Percentiles rank a stretch among this genome's conserved stretches.
These are phyloP conservation scores for Nannizziopsis arthrosporioides DNA, from an alignment of 2,329 filamentous ascomycete genomes.

Conservation along the genomic window DNA sequence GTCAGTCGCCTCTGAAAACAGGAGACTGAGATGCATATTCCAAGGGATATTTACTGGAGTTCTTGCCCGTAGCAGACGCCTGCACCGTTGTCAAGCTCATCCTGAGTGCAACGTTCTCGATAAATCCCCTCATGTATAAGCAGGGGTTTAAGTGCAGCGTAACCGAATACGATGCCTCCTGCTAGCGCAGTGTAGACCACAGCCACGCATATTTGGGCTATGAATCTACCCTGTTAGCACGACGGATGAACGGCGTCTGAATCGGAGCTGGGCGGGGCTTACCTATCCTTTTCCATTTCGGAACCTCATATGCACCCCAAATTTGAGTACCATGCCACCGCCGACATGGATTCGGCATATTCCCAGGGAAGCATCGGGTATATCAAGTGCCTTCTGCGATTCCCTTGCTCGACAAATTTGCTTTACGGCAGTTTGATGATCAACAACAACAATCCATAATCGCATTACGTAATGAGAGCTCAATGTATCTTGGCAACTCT, in stretches of 20 bases:
- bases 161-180: slow-evolving; percentile 72
- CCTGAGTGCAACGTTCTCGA: slow-evolving; percentile 48
- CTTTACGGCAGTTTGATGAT: background rate
- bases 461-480: background rate
- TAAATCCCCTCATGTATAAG: slow-evolving; percentile 64
- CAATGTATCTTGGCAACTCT: too few relatives aligned
- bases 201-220: slow-evolving; percentile 58
- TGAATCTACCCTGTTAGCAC: background rate
- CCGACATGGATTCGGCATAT: background rate
- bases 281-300: slow-evolving; percentile 43
- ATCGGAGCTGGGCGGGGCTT: slow-evolving; percentile 17
- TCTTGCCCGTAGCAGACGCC: slow-evolving; percentile 49
- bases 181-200: slow-evolving; percentile 65
- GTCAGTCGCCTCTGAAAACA: slow-evolving; percentile 13
- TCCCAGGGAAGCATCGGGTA: background rate
- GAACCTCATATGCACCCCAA: slow-evolving; percentile 43
- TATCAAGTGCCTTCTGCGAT: background rate
- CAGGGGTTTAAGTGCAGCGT: slow-evolving; percentile 72
- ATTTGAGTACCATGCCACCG: slow-evolving; percentile 19
- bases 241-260: background rate
- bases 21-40: background rate
- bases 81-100: slow-evolving; percentile 40
- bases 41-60: slow-evolving; percentile 31
- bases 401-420: background rate
- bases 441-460: background rate